These are phyloP conservation scores for Tolypocladium tundrense DNA, from an alignment of 2,329 filamentous ascomycete species.

Conservation along the genomic window DNA sequence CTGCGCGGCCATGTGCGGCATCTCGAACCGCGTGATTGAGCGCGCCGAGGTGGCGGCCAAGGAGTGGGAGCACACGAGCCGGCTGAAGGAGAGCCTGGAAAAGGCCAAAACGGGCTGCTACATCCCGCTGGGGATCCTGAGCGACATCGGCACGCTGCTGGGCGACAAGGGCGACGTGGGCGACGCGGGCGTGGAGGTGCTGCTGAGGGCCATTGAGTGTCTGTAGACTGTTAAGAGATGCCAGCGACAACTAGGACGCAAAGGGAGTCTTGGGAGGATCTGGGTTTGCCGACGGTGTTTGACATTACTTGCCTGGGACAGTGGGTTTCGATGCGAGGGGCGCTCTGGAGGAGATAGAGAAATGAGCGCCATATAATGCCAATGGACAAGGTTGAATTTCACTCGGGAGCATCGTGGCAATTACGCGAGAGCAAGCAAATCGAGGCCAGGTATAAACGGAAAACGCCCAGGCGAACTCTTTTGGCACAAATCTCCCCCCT, in stretches of 20 bases:
- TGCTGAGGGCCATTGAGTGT: conserved; percentile 49
- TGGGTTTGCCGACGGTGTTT: background rate
- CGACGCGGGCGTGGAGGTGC: conserved; percentile 45
- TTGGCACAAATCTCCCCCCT: background rate
- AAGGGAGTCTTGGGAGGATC: background rate
- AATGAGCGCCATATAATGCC: background rate
- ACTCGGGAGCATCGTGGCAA: background rate
- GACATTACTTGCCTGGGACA: background rate
- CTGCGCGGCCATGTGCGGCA: conserved; percentile 96
- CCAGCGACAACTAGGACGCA: background rate
- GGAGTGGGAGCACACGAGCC: conserved; percentile 91
- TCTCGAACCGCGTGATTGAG: conserved; percentile 71
- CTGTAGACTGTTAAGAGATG: conserved; percentile 25
- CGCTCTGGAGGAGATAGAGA: background rate
- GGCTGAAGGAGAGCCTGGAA: conserved; percentile 80
- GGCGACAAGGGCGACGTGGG: conserved; percentile 43
- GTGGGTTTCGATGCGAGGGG: background rate
- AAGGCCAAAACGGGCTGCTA: conserved; percentile 69
- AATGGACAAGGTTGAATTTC: background rate
- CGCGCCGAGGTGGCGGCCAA: conserved; percentile 78
- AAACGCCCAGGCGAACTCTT: background rate
- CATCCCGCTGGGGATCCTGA: conserved; percentile 75
- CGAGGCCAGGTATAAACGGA: background rate
- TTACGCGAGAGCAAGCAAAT: background rate
- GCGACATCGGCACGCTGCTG: conserved; percentile 73